phyloP scores from a whole-genome alignment of 495 filamentous ascomycete species.

The Jackrogersella minutella region DNA sequence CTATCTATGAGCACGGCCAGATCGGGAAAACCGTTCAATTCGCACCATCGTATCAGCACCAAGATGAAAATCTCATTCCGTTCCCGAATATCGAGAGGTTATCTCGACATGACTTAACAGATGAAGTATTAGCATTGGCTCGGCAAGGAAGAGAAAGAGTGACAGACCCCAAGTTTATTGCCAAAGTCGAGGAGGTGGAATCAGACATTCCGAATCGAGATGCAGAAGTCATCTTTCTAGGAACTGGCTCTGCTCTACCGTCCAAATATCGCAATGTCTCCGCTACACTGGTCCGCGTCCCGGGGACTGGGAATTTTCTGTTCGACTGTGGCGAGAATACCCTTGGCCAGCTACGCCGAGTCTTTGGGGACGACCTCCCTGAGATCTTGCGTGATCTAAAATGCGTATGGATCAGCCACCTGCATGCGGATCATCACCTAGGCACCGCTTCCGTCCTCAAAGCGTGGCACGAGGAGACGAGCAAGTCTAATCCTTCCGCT shows the following conservation, averaged over 20 bases:
- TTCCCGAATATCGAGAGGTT: slow-evolving; percentile 62
- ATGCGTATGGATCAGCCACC: slow-evolving; percentile 91
- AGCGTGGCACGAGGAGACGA: slow-evolving; percentile 72
- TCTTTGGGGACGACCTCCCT: slow-evolving; percentile 70
- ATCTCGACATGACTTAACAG: slow-evolving; percentile 24
- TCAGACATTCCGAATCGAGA: slow-evolving; percentile 71
- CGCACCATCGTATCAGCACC: slow-evolving; percentile 67
- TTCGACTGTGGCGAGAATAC: slow-evolving; percentile 95
- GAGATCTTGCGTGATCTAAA: slow-evolving; percentile 79
- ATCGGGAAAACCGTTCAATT: slow-evolving; percentile 64
- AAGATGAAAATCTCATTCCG: slow-evolving; percentile 57
- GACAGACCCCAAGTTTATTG: slow-evolving; percentile 48
- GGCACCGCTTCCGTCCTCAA: slow-evolving; percentile 79
- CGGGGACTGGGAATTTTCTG: slow-evolving; percentile 82
- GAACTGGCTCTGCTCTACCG: slow-evolving; percentile 87
- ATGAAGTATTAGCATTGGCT: slow-evolving; percentile 62
- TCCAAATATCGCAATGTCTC: slow-evolving; percentile 97
- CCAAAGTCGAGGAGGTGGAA: slow-evolving; percentile 51
- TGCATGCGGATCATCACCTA: slow-evolving; percentile 96
- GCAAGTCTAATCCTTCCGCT: slow-evolving; percentile 23
- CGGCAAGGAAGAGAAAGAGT: slow-evolving; percentile 55
- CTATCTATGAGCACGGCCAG: slow-evolving; percentile 38
- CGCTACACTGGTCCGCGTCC: slow-evolving; percentile 81
- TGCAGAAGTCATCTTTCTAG: slow-evolving; percentile 83
- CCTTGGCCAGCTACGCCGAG: slow-evolving; percentile 84